Base-by-base conservation (phyloP, 345 rosid species). In the Salix caprea region DNA sequence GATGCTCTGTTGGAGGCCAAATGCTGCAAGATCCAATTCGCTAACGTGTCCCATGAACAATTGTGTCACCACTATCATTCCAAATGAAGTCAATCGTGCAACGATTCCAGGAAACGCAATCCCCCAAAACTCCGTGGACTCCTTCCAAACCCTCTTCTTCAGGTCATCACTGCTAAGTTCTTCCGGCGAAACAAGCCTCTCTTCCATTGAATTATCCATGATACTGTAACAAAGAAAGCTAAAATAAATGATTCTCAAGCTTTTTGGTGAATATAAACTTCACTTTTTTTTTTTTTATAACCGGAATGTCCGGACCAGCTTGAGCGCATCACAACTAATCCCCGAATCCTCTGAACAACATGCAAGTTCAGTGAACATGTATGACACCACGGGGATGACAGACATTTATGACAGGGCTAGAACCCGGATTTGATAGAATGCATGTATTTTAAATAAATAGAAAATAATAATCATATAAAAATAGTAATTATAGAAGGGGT, bases 21-120 rank as follows among this genome's bases (percentile, higher is more conserved):
- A 85, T 6, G 79, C 87, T 6, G 87, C 87, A 2, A 84, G 87
- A 74, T 44, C 50, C 18, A 44, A 44, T 44, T 42, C 74, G 9
- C 85, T 83, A 60, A 85, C n/a, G 62, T 82, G 85, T 12, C 87
- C 87, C 8, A 85, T 46, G 67, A 85, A 85, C 1, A 66, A 14
- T 4, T 79, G 82, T 6, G 77, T 74, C 2, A 79, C 54, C 1
- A 79, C 77, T 4, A 68, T 66, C 50, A 66, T 32, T 37, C 87
- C 85, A 21, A 82, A 85, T 9, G 70, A 3, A 26, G 83, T 37
- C 6, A 75, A 76, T 39, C 69, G 72, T 4, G 83, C 71, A n/a
- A 82, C 37, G 13, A 74, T 75, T 58, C 75, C 85, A 0, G 82
- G 83, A 19, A 80, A 82, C 4, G 85, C 80, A 28, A 85, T 58